Percentiles rank a stretch among this genome's conserved stretches.
These are phyloP conservation scores for Thelonectria blattea DNA, from an alignment of 2,329 filamentous ascomycete species.

Conservation along the genomic window DNA sequence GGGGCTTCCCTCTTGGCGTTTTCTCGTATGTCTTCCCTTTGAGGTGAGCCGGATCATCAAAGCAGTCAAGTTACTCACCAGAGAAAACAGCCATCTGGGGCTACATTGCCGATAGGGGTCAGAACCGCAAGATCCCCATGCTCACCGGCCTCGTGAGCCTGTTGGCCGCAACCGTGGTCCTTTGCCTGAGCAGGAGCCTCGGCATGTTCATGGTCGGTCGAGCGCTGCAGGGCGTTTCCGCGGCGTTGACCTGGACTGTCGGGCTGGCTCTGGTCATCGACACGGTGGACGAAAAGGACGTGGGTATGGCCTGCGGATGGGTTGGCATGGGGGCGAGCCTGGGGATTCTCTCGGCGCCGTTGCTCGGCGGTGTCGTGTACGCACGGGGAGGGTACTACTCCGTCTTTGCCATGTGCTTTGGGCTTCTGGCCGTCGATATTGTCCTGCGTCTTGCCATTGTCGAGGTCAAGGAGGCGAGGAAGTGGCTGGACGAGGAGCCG, in stretches of 20 bases:
- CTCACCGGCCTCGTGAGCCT: constrained; percentile 41
- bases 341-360: constrained; percentile 41
- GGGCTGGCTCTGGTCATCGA: constrained; percentile 46
- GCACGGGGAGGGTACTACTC: constrained; percentile 42
- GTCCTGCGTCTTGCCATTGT: constrained; percentile 42
- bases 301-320: constrained; percentile 44
- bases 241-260: constrained; percentile 45
- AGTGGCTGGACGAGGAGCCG: constrained; percentile 33
- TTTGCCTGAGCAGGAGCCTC: constrained; percentile 41
- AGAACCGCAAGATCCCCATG: constrained; percentile 43
- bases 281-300: constrained; percentile 39
- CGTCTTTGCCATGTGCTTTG: constrained; percentile 46
- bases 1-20: constrained; percentile 40
- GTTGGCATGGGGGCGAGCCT: constrained; percentile 43
- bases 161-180: constrained; percentile 39
- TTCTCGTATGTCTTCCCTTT: constrained; percentile 38
- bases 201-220: constrained; percentile 43
- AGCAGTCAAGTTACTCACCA: not conserved
- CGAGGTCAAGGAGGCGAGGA: constrained; percentile 41
- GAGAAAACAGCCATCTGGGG: constrained; percentile 42
- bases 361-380: constrained; percentile 45
- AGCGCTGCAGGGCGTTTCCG: constrained; percentile 43
- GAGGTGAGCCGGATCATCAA: not conserved
- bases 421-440: constrained; percentile 42
- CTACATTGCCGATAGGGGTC: constrained; percentile 44